Evolutionary conservation across 2,329 filamentous ascomycete genomes (phyloP).

Genomic region (Fusarium protoensiforme): DNA sequence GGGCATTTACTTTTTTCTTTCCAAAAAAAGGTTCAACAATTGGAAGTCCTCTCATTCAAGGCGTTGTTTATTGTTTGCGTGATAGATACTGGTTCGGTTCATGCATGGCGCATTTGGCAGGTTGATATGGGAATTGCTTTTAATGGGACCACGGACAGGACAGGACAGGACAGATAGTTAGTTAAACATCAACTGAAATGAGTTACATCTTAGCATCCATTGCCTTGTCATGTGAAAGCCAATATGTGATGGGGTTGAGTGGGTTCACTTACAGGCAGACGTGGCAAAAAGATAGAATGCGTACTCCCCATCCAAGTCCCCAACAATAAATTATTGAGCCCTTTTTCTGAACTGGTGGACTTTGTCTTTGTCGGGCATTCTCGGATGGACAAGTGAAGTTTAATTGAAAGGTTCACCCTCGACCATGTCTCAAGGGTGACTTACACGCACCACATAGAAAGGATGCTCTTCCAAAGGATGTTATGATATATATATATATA

Average conservation of each 20-base stretch:
- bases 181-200: slow-evolving; percentile 2
- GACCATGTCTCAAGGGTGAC: background rate
- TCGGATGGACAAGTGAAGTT: background rate
- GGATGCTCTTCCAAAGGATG: background rate
- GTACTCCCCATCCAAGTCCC: background rate
- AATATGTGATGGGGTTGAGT: background rate
- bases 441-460: background rate
- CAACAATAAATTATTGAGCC: background rate
- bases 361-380: background rate
- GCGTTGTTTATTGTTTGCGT: background rate
- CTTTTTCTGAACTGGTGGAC: background rate
- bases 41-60: slow-evolving; percentile 15
- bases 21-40: slow-evolving; percentile 20
- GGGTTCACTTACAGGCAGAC: background rate
- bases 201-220: background rate
- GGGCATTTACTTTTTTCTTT: slow-evolving; percentile 3
- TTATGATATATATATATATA: accelerated
- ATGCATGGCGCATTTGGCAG: slow-evolving; percentile 5
- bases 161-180: background rate
- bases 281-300: background rate
- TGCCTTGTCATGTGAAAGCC: background rate
- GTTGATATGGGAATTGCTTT: background rate
- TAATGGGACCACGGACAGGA: background rate
- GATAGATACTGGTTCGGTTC: background rate
- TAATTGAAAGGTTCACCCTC: background rate